phyloP scores from a whole-genome alignment of 768 basidiomycete genomes.

The Lactarius sanguifluus region DNA sequence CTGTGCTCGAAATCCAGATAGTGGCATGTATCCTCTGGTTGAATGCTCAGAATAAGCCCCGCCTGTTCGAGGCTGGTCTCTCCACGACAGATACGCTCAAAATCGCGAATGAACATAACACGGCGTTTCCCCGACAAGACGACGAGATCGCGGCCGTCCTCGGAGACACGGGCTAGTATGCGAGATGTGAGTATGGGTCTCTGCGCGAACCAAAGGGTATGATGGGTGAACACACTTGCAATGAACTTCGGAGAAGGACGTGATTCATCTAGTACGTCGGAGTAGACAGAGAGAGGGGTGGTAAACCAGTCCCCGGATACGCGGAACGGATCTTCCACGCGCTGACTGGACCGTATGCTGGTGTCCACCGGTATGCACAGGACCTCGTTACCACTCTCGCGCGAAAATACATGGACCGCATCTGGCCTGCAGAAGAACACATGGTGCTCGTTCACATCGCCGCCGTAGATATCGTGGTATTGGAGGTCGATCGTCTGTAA shows the following conservation, averaged over 20 bases:
- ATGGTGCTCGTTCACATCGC: conserved; percentile 59
- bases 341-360: conserved; percentile 2
- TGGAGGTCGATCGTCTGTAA: conserved; percentile 49
- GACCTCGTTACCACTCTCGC: conserved; percentile 45
- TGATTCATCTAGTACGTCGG: background rate
- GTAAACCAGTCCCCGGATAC: conserved; percentile 14
- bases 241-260: background rate
- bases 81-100: conserved; percentile 32
- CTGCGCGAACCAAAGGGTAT: background rate
- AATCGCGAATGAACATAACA: conserved; percentile 37
- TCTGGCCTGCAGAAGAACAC: conserved; percentile 56
- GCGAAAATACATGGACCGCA: conserved; percentile 54
- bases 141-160: conserved; percentile 38
- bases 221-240: conserved; percentile 9
- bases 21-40: no score
- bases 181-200: conserved; percentile 3
- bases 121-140: conserved; percentile 32
- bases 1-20: conserved; percentile 13
- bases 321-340: background rate
- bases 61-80: background rate
- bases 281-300: conserved; percentile 1
- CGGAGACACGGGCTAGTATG: conserved; percentile 38
- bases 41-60: conserved; percentile 1
- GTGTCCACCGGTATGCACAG: conserved; percentile 37
- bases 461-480: conserved; percentile 46